A percentile compares a stretch with the other conserved stretches of the same genome.
Conservation (phyloP, 2,329 filamentous ascomycete species). For the Ophiostoma piceae region DNA sequence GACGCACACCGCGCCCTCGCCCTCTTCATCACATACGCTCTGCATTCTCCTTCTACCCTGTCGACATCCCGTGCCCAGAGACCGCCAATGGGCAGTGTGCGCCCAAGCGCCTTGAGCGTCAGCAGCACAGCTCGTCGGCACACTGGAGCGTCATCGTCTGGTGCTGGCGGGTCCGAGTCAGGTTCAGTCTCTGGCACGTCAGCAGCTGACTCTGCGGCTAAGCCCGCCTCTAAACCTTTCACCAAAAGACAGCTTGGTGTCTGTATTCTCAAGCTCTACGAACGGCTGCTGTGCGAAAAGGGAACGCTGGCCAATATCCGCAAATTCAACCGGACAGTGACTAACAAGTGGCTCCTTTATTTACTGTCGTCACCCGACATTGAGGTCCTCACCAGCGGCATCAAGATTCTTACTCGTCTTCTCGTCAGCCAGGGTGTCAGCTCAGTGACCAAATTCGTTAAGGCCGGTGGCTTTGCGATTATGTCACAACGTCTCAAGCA, state of each 20-base stretch:
- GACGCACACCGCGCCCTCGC: constrained; percentile 83
- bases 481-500: constrained; percentile 75
- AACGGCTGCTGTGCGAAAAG: constrained; percentile 69
- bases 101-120: constrained; percentile 16
- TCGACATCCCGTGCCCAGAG: constrained; percentile 45
- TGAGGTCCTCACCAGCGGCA: constrained; percentile 72
- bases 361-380: constrained; percentile 81
- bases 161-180: neutral
- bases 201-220: constrained; percentile 24
- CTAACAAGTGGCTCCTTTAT: constrained; percentile 95
- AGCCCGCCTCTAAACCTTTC: constrained; percentile 35
- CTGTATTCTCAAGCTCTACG: constrained; percentile 70
- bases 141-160: neutral
- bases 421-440: constrained; percentile 73
- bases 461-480: constrained; percentile 81
- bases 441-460: constrained; percentile 83
- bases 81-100: neutral
- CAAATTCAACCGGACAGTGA: constrained; percentile 90
- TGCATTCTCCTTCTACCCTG: constrained; percentile 52
- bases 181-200: constrained; percentile 22
- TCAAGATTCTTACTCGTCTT: constrained; percentile 76
- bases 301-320: constrained; percentile 64
- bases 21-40: constrained; percentile 86
- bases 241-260: constrained; percentile 68
- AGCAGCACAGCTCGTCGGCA: constrained; percentile 19